Evolutionary conservation across 352 stramenopile species (phyloP).

Genomic region (Phytophthora pisi): DNA sequence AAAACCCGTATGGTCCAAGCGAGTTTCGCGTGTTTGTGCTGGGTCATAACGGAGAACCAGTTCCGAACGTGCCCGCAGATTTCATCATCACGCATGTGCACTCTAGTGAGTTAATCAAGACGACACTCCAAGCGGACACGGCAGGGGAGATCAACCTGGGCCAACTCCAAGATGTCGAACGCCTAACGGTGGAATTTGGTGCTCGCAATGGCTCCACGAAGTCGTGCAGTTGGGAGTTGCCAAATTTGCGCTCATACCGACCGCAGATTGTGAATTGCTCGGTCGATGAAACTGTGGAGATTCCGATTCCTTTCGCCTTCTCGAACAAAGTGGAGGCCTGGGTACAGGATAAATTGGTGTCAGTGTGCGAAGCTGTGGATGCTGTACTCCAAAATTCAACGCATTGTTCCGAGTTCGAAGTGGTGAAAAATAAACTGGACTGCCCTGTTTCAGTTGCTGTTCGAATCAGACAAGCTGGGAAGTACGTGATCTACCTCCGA

Average conservation of each 20-base stretch:
- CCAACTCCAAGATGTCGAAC: constrained; percentile 26
- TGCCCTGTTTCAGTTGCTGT: constrained; percentile 29
- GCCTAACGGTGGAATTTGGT: constrained; percentile 24
- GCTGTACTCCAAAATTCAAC: constrained; percentile 33
- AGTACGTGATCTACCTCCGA: constrained; percentile 43
- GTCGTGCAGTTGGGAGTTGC: constrained; percentile 50
- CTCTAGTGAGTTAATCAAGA: constrained; percentile 17
- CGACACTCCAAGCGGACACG: constrained; percentile 35
- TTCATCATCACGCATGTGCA: constrained; percentile 40
- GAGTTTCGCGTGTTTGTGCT: constrained; percentile 46
- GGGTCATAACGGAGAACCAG: constrained; percentile 58
- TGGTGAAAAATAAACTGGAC: constrained; percentile 29
- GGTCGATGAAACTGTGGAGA: constrained; percentile 33
- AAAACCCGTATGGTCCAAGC: constrained; percentile 22
- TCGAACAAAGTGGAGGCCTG: constrained; percentile 35
- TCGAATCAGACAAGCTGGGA: constrained; percentile 30
- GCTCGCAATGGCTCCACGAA: neutral
- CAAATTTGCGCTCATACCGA: constrained; percentile 43
- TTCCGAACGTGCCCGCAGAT: constrained; percentile 31
- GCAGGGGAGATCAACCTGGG: constrained; percentile 51
- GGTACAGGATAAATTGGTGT: constrained; percentile 31
- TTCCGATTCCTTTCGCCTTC: constrained; percentile 43
- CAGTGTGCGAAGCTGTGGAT: constrained; percentile 39
- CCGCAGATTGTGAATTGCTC: constrained; percentile 42
- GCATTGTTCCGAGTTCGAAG: constrained; percentile 13